These are phyloP conservation scores for Helminthosporium solani DNA, from an alignment of 2,329 filamentous ascomycete genomes.

Conservation along the genomic window DNA sequence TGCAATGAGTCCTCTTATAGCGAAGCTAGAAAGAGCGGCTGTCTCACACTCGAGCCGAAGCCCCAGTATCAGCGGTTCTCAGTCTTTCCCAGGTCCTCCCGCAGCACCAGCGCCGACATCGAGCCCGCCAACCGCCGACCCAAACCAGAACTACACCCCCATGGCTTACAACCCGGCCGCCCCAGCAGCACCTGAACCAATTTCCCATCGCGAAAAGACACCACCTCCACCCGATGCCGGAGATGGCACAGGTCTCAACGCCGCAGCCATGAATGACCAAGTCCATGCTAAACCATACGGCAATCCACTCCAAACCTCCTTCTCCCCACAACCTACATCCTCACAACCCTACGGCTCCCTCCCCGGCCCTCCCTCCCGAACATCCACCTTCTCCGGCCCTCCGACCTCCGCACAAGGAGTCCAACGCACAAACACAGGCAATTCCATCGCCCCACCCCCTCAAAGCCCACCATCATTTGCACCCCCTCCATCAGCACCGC, in stretches of 20 bases:
- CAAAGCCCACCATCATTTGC: constrained; percentile 42
- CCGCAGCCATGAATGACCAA: constrained; percentile 44
- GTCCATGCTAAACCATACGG: constrained; percentile 28
- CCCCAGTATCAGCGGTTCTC: constrained; percentile 41
- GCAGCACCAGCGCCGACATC: constrained; percentile 27
- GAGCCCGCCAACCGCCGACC: constrained; percentile 30
- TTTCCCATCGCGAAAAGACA: constrained; percentile 75
- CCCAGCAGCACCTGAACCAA: constrained; percentile 70
- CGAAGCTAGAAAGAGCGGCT: constrained; percentile 70
- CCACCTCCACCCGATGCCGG: constrained; percentile 70
- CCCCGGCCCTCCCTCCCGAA: constrained; percentile 43
- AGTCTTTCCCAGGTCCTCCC: constrained; percentile 42
- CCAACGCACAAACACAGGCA: constrained; percentile 37
- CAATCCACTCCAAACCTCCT: constrained; percentile 35
- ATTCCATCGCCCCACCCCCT: constrained; percentile 38
- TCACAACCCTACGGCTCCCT: constrained; percentile 39
- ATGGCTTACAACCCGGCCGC: constrained; percentile 80
- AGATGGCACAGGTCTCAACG: constrained; percentile 47
- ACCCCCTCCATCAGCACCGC: constrained; percentile 37
- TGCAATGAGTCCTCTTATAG: constrained; percentile 68
- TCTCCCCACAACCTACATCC: constrained; percentile 34
- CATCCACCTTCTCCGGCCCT: constrained; percentile 36
- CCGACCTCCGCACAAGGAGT: constrained; percentile 29
- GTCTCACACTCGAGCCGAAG: constrained; percentile 55
- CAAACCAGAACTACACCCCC: constrained; percentile 55